phyloP scores from a whole-genome alignment of 768 basidiomycete genomes.

The Mycena capillaripes region DNA sequence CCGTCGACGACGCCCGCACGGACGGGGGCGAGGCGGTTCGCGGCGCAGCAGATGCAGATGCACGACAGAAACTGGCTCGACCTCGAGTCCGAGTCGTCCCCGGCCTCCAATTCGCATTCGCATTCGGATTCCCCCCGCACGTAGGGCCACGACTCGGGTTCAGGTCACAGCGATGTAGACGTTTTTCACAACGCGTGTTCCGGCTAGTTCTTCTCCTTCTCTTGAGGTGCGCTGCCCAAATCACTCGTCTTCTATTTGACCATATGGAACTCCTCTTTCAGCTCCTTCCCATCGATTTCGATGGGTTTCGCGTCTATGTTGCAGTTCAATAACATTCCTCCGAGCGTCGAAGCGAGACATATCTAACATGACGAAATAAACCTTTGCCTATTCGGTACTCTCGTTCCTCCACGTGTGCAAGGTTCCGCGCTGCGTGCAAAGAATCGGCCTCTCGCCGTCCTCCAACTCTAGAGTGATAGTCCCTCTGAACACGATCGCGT shows the following conservation, averaged over 20 bases:
- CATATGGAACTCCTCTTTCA: constrained; percentile 2
- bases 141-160: no score
- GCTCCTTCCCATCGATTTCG: background rate
- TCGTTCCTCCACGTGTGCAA: constrained; percentile 45
- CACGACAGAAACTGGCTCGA: no score
- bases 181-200: no score
- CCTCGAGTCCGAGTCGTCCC: no score
- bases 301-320: constrained; percentile 16
- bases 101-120: no score
- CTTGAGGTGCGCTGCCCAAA: no score
- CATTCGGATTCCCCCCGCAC: no score
- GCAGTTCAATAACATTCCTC: background rate
- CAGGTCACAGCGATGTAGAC: no score
- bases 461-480: constrained; percentile 39
- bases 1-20: no score
- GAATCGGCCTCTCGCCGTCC: constrained; percentile 35
- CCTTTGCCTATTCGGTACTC: constrained; percentile 38
- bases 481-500: constrained; percentile 39
- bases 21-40: no score
- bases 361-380: constrained; percentile 41
- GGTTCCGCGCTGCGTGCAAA: constrained; percentile 45
- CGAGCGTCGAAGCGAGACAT: background rate
- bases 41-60: no score
- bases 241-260: background rate
- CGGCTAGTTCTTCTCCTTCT: no score